Base-by-base conservation (phyloP, 305 asterid genomes). In the Solanum hybrid region DNA sequence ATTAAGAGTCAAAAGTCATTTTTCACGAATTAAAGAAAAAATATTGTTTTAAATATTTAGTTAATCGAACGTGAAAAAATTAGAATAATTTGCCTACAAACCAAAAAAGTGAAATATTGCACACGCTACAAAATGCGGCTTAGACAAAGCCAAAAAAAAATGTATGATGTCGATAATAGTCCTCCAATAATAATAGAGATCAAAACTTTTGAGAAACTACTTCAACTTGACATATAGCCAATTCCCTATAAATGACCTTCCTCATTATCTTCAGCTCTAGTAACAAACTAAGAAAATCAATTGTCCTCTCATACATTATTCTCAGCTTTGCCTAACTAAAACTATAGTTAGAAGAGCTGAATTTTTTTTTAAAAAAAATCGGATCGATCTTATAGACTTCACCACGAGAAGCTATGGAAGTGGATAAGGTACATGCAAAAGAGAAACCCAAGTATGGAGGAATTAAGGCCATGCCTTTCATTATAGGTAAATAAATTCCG, bases 391-490 rank as follows among this genome's bases (percentile, higher is more conserved):
- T 34, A 76, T 34, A 77, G 29, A 34, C 27, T 77, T 77, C 8
- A 77, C 5, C 9, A 22, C 19, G 51, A 78, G 29, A 78, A 84
- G 51, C 36, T 29, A 77, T 64, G 89, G 90, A 85, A 9, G 80
- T 69, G 71, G 84, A 88, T n/a, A 87, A 69, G 78, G 73, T 45
- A 19, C 45, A 29, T 64, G 81, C 24, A 9, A 75, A 38, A 10
- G 85, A 89, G 24, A 69, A 80, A 89, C 22, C 37, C 76, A 87
- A 89, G 31, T 92, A 92, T 78, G 88, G 86, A 84, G 93, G 93
- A 71, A 88, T 90, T 85, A 92, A 89, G 87, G 92, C 92, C 26
- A 89, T 92, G 93, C 93, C 93, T 15, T 92, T 88, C 88, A 90
- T 92, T 40, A 92, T 92, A 89, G 93, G 93, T 91, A 81, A 80